phyloP scores from a whole-genome alignment of 2,329 filamentous ascomycete species.

The Diaporthe capsici region DNA sequence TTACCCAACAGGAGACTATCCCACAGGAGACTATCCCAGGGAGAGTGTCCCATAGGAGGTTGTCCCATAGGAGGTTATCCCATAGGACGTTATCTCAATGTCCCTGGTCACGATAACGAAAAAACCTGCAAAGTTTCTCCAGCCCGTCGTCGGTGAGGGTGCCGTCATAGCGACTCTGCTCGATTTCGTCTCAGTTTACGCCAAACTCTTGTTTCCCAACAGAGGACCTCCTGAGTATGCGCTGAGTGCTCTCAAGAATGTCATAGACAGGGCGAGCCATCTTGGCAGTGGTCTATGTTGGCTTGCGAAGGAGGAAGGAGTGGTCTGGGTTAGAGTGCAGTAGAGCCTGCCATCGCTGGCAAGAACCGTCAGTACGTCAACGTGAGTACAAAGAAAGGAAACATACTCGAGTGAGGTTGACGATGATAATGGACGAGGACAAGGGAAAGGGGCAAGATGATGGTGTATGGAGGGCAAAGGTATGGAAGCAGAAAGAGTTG shows the following conservation, averaged over 20 bases:
- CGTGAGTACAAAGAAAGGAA: no score
- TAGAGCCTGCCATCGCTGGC: no score
- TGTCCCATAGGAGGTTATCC: no score
- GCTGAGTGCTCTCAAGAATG: background rate
- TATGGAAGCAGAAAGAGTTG: no score
- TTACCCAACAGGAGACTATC: no score
- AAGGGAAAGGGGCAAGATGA: no score
- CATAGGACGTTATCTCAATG: background rate
- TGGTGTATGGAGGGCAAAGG: no score
- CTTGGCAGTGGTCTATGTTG: background rate
- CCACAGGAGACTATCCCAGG: no score
- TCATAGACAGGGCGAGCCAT: background rate
- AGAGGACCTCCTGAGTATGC: background rate
- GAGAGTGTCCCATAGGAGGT: no score
- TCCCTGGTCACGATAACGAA: background rate
- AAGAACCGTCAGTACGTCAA: no score
- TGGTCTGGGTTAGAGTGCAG: background rate
- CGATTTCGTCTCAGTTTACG: background rate
- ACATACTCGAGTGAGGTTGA: no score
- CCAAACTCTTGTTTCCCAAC: background rate
- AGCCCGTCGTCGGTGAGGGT: background rate
- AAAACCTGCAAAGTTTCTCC: background rate
- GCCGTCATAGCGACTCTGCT: background rate
- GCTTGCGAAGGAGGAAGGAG: background rate
- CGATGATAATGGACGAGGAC: no score